Conservation (phyloP, 2,329 filamentous ascomycete genomes). For the Aspergillus fumigatus region DNA sequence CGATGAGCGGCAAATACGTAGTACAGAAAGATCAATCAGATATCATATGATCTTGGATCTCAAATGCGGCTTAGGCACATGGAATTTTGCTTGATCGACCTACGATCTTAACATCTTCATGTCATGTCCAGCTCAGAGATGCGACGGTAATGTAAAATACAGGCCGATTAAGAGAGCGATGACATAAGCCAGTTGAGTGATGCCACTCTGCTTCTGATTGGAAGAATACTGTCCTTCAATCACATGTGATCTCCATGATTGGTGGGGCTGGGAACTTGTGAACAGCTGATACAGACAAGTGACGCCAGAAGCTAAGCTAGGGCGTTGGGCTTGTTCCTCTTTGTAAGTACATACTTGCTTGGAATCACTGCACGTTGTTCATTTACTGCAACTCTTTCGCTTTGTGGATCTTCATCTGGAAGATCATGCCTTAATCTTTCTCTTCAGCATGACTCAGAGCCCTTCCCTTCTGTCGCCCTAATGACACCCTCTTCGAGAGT, state of each 20-base stretch:
- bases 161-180: slow-evolving; percentile 1
- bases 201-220: slow-evolving; percentile 4
- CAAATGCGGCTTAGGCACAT: not conserved
- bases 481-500: slow-evolving; percentile 3
- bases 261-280: slow-evolving; percentile 2
- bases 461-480: slow-evolving; percentile 5
- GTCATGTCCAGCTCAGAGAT: not conserved
- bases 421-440: slow-evolving; percentile 2
- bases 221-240: not conserved
- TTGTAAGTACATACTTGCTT: slow-evolving; percentile 1
- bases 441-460: slow-evolving; percentile 9
- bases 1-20: not conserved
- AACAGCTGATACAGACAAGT: slow-evolving; percentile 23
- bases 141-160: not conserved
- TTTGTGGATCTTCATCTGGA: not conserved
- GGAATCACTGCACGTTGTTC: not conserved
- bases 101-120: not conserved
- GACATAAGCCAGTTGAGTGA: slow-evolving; percentile 8
- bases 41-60: not conserved
- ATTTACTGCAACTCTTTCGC: slow-evolving; percentile 4
- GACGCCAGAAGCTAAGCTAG: slow-evolving; percentile 18
- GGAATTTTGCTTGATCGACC: not conserved
- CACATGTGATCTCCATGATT: slow-evolving; percentile 18
- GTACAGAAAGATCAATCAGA: not conserved
- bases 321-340: not conserved